Evolutionary conservation across 2,329 filamentous ascomycete species (phyloP).

Genomic region (Microsporum audouinii): DNA sequence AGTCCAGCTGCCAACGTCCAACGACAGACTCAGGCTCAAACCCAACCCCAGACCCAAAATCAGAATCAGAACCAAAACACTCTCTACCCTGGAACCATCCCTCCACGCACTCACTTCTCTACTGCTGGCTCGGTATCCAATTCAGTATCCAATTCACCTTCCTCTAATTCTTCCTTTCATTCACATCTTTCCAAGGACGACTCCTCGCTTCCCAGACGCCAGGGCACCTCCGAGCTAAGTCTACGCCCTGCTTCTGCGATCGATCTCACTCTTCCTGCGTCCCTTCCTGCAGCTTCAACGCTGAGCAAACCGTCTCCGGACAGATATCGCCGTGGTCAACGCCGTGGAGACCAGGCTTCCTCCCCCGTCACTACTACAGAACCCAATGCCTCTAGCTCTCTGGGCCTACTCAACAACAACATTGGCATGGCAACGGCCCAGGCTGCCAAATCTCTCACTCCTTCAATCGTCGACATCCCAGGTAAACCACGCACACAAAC

Average conservation of each 20-base stretch:
- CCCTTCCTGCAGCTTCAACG: conserved; percentile 46
- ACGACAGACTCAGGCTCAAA: conserved; percentile 43
- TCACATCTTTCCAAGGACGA: conserved; percentile 41
- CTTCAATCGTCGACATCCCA: not conserved
- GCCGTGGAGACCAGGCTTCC: conserved; percentile 37
- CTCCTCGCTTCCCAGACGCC: conserved; percentile 32
- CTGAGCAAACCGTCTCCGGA: conserved; percentile 63
- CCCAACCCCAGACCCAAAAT: conserved; percentile 41
- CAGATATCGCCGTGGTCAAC: conserved; percentile 62
- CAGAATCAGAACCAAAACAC: conserved; percentile 38
- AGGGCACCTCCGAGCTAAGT: conserved; percentile 26
- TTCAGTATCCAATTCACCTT: conserved; percentile 43
- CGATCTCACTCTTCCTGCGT: conserved; percentile 40
- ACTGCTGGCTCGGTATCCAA: conserved; percentile 45
- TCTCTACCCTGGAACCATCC: conserved; percentile 24
- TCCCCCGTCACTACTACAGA: not conserved
- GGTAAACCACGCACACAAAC: not conserved
- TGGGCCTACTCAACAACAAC: conserved; percentile 8
- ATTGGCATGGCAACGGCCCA: conserved; percentile 1
- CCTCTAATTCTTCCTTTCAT: conserved; percentile 38
- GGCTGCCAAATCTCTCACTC: not conserved
- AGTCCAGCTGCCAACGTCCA: conserved; percentile 38
- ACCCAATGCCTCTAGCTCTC: conserved; percentile 21
- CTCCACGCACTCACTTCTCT: conserved; percentile 32
- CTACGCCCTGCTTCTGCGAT: conserved; percentile 39